Conservation (phyloP, 1,284 basidiomycete species). For the Malassezia sp. region DNA sequence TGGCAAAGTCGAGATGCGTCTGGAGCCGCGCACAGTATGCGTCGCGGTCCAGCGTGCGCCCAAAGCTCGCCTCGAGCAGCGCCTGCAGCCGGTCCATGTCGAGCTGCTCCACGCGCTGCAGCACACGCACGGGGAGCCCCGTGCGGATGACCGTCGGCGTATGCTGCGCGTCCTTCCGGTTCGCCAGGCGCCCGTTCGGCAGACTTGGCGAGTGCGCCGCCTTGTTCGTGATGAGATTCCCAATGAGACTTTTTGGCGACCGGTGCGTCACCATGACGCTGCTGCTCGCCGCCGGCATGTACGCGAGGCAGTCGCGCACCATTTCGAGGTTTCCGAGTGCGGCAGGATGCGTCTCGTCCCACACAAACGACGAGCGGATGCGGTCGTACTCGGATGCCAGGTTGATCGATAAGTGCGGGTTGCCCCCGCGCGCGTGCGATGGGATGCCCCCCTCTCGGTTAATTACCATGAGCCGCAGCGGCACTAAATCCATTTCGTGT, state of each 20-base stretch:
- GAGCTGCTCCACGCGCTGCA: constrained; percentile 57
- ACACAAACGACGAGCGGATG: constrained; percentile 79
- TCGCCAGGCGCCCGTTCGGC: constrained; percentile 78
- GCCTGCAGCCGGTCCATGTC: constrained; percentile 65
- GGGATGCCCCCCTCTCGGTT: constrained; percentile 93
- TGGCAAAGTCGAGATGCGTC: constrained; percentile 72
- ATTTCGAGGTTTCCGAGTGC: constrained; percentile 78
- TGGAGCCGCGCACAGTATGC: constrained; percentile 71
- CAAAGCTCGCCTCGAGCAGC: constrained; percentile 78
- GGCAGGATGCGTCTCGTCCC: constrained; percentile 70
- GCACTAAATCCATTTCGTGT: constrained; percentile 45
- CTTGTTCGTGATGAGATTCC: constrained; percentile 94
- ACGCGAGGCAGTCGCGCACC: constrained; percentile 71
- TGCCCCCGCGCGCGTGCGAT: constrained; percentile 84
- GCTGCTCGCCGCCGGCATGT: constrained; percentile 86
- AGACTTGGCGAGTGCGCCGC: constrained; percentile 89
- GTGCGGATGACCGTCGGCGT: constrained; percentile 86
- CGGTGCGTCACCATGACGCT: constrained; percentile 95
- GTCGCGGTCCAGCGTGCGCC: constrained; percentile 60
- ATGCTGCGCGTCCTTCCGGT: constrained; percentile 69
- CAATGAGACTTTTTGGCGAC: constrained; percentile 86
- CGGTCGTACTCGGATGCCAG: constrained; percentile 74
- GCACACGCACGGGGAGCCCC: constrained; percentile 73
- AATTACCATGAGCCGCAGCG: constrained; percentile 91
- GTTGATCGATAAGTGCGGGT: constrained; percentile 93